These are phyloP conservation scores for Exophiala alcalophila DNA, from an alignment of 2,329 filamentous ascomycete species.

Conservation along the genomic window DNA sequence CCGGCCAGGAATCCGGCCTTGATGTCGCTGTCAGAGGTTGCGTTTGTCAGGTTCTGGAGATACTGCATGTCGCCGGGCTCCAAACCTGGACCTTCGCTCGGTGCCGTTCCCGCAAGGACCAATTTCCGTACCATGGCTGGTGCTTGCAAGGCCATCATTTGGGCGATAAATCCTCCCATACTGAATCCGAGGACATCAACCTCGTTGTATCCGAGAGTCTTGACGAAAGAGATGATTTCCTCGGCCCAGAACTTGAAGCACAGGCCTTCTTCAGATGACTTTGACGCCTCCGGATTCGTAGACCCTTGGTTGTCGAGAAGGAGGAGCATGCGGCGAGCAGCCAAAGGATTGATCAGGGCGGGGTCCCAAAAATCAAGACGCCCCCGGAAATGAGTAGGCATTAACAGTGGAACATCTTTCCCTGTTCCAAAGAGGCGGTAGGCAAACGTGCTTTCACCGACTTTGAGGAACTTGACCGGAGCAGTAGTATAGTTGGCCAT, in stretches of 20 bases:
- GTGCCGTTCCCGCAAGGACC: conserved; percentile 45
- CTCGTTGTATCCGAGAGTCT: conserved; percentile 33
- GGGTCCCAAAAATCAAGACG: conserved; percentile 38
- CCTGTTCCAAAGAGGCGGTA: background rate
- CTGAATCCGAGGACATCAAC: conserved; percentile 51
- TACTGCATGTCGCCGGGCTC: conserved; percentile 1
- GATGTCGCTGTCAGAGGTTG: background rate
- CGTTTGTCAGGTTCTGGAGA: conserved; percentile 4
- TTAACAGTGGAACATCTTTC: conserved; percentile 24
- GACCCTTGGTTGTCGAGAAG: conserved; percentile 48
- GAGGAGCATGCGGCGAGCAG: conserved; percentile 42
- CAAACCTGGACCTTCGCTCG: conserved; percentile 32
- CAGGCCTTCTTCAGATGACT: conserved; percentile 6
- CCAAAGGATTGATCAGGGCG: conserved; percentile 46
- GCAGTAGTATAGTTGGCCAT: background rate
- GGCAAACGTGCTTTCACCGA: conserved; percentile 1
- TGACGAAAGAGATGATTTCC: conserved; percentile 31
- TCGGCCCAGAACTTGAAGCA: conserved; percentile 33
- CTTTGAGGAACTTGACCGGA: background rate
- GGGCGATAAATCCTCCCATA: conserved; percentile 49
- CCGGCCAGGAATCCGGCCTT: conserved; percentile 1
- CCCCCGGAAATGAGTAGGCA: conserved; percentile 31
- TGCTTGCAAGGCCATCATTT: conserved; percentile 42
- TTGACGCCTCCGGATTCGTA: conserved; percentile 35
- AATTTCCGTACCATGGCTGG: conserved; percentile 38